Base-by-base conservation (phyloP, 805 yeast genomes). In the Myxozyma geophila region DNA sequence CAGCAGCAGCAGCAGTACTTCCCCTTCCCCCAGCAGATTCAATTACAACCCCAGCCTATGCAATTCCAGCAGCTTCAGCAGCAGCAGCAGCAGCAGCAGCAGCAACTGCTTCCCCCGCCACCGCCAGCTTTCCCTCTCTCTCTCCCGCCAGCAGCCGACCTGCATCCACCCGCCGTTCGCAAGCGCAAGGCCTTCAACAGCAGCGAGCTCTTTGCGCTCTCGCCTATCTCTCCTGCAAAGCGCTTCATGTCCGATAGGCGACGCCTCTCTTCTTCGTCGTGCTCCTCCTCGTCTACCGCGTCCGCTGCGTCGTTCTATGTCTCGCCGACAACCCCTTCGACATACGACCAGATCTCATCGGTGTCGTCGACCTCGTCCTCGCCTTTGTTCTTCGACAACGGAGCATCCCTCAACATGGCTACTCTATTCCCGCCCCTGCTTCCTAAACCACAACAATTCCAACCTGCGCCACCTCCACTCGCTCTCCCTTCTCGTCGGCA, bases 151-250 rank as follows among this genome's bases (percentile, higher is more conserved):
- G 51, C 39, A 28, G 44, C 17, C 13, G 19, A 23, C 12, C 33
- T 41, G 23, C 33, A 17, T 6, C 50, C 33, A n/a, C 28, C 40
- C 9, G 5, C 28, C 5, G 28, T 28, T 28, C 55, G 51, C 37
- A 58, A 58, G 28, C 55, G 60, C 48, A 58, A 58, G 51, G 36
- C 49, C 3, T n/a, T 41, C 39, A 55, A 58, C 36, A 41, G 43
- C 36, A 41, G 43, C 40, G 60, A 58, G 3, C 12, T 54, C 8
- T 41, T 13, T 17, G 19, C 56, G 19, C 36, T 54, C 13, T 41
- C 46, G 13, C 37, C 48, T 13, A 21, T 23, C 19, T 40, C 54
- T 5, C 54, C 47, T 10, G 54, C 60, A 10, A 56, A 56, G 39
- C 60, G 54, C 10, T 37, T 39, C 35, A 44, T 36, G 6, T 36